Conservation (phyloP, 1,284 basidiomycete genomes). For the Pyrrhoderma noxium region DNA sequence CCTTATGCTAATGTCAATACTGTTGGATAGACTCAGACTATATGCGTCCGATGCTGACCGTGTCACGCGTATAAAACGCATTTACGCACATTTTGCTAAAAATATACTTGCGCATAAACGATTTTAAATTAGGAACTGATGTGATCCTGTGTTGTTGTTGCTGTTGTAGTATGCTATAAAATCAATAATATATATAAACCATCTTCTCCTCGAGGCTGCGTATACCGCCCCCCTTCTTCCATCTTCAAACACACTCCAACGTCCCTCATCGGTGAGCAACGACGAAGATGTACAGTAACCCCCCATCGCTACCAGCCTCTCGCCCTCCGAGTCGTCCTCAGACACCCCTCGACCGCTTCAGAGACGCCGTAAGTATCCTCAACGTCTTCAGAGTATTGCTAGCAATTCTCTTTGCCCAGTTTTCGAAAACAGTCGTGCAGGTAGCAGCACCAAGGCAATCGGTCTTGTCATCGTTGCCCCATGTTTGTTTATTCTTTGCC, state of each 20-base stretch:
- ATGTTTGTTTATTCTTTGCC: constrained; percentile 4
- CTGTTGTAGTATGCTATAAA: not conserved
- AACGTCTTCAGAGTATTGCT: constrained; percentile 7
- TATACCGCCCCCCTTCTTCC: not conserved
- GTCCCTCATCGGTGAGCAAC: not conserved
- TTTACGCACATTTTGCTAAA: not conserved
- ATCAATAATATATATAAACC: too few species aligned
- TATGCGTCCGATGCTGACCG: not conserved
- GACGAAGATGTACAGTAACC: constrained; percentile 4
- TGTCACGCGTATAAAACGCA: not conserved
- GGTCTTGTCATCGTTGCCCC: not conserved
- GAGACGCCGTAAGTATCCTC: constrained; percentile 18
- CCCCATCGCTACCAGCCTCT: constrained; percentile 4
- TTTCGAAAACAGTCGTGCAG: constrained; percentile 3
- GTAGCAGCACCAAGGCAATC: not conserved
- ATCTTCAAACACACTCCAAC: not conserved
- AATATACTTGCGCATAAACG: not conserved
- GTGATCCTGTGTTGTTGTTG: too few species aligned
- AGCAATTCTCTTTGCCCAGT: constrained; percentile 30
- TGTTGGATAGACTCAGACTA: not conserved
- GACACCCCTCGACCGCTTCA: constrained; percentile 20
- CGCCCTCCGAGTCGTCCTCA: constrained; percentile 18
- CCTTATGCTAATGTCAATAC: too few species aligned
- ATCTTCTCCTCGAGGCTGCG: too few species aligned
- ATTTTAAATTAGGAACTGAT: not conserved